Evolutionary conservation across 306 rosid species (phyloP).

Genomic region (Biancaea sappan): DNA sequence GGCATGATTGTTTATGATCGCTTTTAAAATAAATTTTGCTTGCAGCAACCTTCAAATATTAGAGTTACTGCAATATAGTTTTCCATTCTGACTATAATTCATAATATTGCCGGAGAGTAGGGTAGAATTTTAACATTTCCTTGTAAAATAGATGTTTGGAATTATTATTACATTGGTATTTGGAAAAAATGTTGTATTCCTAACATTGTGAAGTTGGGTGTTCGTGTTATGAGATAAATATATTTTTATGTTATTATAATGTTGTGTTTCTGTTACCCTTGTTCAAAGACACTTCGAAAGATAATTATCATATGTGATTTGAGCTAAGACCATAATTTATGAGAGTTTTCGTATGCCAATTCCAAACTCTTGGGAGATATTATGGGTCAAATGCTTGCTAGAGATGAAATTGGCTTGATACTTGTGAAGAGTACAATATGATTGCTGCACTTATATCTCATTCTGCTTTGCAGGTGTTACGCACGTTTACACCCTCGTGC

Average conservation of each 20-base stretch:
- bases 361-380: neutral
- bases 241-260: neutral
- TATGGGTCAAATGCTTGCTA: neutral
- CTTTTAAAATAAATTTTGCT: neutral
- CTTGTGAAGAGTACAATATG: neutral
- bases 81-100: neutral
- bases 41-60: neutral
- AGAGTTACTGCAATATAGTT: neutral
- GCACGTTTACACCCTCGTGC: constrained; percentile 98
- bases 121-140: neutral
- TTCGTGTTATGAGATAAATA: neutral
- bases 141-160: neutral
- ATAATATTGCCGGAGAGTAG: neutral
- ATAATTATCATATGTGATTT: neutral
- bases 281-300: neutral
- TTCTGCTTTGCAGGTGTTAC: constrained; percentile 67
- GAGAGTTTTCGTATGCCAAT: neutral
- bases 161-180: neutral
- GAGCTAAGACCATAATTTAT: neutral
- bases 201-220: neutral
- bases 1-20: neutral
- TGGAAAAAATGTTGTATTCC: neutral
- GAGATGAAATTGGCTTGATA: neutral
- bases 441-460: neutral
- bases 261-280: neutral